Percentiles rank a stretch among this genome's conserved stretches.
phyloP scores from a whole-genome alignment of 116 monocot genomes.

The Papilionanthe hybrid region DNA sequence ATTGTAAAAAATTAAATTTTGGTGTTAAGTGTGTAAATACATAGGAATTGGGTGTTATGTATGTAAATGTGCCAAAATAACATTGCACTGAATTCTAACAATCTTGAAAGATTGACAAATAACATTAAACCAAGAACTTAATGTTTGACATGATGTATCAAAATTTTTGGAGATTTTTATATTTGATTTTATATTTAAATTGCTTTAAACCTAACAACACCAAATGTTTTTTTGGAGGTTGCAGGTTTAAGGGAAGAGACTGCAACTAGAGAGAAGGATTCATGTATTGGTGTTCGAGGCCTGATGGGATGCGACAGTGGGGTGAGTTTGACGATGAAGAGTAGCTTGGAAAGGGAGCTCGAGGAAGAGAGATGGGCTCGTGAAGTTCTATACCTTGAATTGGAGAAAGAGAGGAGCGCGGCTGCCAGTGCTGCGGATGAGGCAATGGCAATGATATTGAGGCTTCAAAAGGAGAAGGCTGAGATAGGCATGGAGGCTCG shows the following conservation, averaged over 20 bases:
- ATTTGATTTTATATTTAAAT: not conserved
- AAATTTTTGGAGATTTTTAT: not conserved
- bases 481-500: constrained; percentile 67
- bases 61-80: not conserved
- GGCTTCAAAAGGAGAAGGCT: constrained; percentile 88
- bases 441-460: constrained; percentile 89
- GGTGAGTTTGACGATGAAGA: constrained; percentile 7
- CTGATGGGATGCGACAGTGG: not conserved
- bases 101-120: not conserved
- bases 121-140: not conserved
- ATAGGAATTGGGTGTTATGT: too few species aligned
- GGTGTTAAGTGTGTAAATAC: too few species aligned
- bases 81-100: not conserved
- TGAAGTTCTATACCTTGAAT: constrained; percentile 46
- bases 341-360: constrained; percentile 44
- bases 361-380: constrained; percentile 43
- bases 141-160: not conserved
- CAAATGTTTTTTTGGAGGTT: not conserved
- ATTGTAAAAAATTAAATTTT: too few species aligned
- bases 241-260: not conserved
- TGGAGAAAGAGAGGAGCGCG: constrained; percentile 89
- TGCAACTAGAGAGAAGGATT: constrained; percentile 6
- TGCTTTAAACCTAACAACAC: not conserved
- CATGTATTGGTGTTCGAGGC: not conserved
- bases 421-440: constrained; percentile 82